Conservation (phyloP, 2,329 filamentous ascomycete genomes). For the Apiospora rasikravindrae region DNA sequence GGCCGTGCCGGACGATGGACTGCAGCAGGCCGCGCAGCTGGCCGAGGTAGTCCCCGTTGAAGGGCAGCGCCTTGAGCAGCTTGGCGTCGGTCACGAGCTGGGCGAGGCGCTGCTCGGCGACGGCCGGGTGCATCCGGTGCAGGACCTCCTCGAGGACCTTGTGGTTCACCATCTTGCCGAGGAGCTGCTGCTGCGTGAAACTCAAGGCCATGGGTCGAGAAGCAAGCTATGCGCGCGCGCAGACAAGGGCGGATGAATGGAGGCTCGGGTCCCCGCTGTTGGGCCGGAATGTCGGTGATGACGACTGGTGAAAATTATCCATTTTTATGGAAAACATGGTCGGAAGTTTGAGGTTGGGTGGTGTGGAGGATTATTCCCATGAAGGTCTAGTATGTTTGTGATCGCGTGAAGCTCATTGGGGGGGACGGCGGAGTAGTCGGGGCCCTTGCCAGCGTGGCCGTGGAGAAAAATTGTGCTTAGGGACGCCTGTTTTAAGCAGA, state of each 20-base stretch:
- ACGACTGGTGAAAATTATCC: neutral
- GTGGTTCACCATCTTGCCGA: neutral
- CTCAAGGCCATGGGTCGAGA: neutral
- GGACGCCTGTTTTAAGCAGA: neutral
- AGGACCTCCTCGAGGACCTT: neutral
- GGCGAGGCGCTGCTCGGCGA: neutral
- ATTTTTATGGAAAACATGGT: neutral
- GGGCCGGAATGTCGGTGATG: neutral
- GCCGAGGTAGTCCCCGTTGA: neutral
- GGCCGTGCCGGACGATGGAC: neutral
- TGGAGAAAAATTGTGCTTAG: neutral
- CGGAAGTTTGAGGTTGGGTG: neutral
- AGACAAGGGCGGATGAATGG: neutral
- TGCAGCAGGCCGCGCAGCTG: neutral
- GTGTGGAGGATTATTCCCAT: neutral
- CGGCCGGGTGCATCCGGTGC: neutral
- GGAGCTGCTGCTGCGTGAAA: neutral
- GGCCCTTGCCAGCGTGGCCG: conserved; percentile 5
- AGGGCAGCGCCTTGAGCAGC: neutral
- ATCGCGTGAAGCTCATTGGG: neutral
- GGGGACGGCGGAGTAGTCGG: neutral
- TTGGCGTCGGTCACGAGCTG: neutral
- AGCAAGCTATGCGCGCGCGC: neutral
- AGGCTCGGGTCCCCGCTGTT: neutral
- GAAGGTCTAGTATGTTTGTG: neutral